These are phyloP conservation scores for Lipomyces orientalis DNA, from an alignment of 805 yeast genomes.

Conservation along the genomic window DNA sequence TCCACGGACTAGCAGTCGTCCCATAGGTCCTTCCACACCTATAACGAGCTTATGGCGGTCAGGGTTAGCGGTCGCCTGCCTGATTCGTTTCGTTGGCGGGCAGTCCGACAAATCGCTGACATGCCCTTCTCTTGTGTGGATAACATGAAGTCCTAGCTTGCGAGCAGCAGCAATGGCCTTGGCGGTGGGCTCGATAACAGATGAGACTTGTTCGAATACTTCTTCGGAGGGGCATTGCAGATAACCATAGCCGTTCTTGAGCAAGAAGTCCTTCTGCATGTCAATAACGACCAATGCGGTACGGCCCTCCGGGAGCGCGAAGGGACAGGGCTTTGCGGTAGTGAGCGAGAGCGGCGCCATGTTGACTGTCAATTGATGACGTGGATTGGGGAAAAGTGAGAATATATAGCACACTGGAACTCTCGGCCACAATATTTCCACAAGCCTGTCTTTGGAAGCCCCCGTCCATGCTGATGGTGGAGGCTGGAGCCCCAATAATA, in stretches of 20 bases:
- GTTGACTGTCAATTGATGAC: not conserved
- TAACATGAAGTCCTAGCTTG: conserved; percentile 42
- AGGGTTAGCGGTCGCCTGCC: conserved; percentile 41
- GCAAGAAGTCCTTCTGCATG: conserved; percentile 47
- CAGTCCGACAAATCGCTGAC: conserved; percentile 43
- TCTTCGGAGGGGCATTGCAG: conserved; percentile 42
- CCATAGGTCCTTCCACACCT: conserved; percentile 47
- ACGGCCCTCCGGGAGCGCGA: conserved; percentile 37
- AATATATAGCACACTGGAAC: not conserved
- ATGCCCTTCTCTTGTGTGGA: conserved; percentile 47
- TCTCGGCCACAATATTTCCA: not conserved
- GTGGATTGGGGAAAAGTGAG: not conserved
- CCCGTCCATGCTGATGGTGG: not conserved
- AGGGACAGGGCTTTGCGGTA: conserved; percentile 31
- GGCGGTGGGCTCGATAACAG: conserved; percentile 40
- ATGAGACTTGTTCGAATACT: conserved; percentile 40
- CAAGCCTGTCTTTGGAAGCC: not conserved
- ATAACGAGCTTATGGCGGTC: conserved; percentile 39
- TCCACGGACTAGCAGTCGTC: conserved; percentile 44
- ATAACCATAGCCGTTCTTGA: conserved; percentile 44
- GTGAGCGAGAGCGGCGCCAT: conserved; percentile 28
- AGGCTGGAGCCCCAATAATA: not conserved
- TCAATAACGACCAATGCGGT: conserved; percentile 46
- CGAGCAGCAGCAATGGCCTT: conserved; percentile 42
- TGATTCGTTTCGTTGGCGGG: conserved; percentile 42